phyloP scores from a whole-genome alignment of 768 basidiomycete species.

The Boletus fagicola region DNA sequence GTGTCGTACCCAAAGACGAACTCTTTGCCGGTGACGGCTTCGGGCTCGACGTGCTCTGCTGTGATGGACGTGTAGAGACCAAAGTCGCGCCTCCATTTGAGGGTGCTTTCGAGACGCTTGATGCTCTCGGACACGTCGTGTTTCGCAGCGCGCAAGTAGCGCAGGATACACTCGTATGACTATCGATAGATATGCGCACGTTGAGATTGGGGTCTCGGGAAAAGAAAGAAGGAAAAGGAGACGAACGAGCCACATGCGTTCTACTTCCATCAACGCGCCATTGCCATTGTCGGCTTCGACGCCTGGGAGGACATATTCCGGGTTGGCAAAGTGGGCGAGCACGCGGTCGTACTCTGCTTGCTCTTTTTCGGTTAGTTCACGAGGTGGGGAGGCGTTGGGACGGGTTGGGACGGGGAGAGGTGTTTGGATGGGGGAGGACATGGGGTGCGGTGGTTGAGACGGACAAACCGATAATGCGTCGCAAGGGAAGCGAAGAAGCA shows the following conservation, averaged over 20 bases:
- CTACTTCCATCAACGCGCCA: constrained; percentile 54
- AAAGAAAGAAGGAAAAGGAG: neutral
- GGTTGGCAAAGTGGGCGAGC: constrained; percentile 55
- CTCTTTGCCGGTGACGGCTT: constrained; percentile 82
- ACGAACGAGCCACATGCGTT: constrained; percentile 76
- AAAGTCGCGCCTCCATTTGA: constrained; percentile 79
- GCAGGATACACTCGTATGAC: constrained; percentile 70
- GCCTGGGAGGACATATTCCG: constrained; percentile 53
- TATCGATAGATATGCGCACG: neutral
- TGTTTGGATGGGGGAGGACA: constrained; percentile 16
- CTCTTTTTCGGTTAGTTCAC: constrained; percentile 42
- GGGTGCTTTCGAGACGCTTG: constrained; percentile 64
- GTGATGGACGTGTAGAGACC: constrained; percentile 65
- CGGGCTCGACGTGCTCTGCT: constrained; percentile 65
- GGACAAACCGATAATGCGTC: neutral
- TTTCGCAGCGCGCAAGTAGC: constrained; percentile 78
- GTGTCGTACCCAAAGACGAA: constrained; percentile 75
- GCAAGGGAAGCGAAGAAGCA: neutral
- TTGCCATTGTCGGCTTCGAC: constrained; percentile 40
- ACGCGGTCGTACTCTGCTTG: constrained; percentile 52
- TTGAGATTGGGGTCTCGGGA: neutral
- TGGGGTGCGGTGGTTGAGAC: neutral
- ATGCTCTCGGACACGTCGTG: constrained; percentile 63
- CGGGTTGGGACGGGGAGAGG: constrained; percentile 27
- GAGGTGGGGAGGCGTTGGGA: constrained; percentile 34